Conservation (phyloP, 768 basidiomycete species). For the Cystofilobasidium bisporidii region DNA sequence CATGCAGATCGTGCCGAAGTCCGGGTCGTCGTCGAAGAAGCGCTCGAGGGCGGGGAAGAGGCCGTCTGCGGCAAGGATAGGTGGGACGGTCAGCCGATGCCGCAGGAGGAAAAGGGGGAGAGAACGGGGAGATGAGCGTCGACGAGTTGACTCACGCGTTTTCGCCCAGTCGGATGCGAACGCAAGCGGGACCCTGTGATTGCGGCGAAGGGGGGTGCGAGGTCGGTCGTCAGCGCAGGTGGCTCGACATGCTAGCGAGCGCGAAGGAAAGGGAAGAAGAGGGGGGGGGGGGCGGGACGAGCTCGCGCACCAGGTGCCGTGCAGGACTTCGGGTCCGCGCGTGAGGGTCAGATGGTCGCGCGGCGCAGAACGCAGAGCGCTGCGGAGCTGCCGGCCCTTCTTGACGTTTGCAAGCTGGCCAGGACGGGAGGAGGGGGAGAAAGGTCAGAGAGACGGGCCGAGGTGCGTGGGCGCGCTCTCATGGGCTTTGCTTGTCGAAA, state of each 20-base stretch:
- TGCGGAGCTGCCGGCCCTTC: background rate
- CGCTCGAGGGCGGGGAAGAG: background rate
- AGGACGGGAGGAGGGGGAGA: background rate
- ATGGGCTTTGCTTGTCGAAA: background rate
- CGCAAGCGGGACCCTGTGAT: background rate
- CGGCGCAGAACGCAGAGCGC: background rate
- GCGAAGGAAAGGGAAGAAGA: background rate
- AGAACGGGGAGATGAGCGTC: too few species aligned
- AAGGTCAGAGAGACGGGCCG: background rate
- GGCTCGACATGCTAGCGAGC: too few species aligned
- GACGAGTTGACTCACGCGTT: background rate
- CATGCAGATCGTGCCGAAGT: conserved; percentile 2
- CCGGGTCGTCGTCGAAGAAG: background rate
- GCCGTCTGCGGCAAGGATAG: background rate
- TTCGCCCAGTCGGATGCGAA: background rate
- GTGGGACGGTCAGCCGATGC: background rate
- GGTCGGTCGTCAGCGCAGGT: too few species aligned
- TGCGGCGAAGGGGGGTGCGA: too few species aligned
- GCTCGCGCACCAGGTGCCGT: background rate
- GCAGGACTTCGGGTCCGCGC: background rate
- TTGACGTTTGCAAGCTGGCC: background rate
- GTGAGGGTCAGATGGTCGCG: background rate
- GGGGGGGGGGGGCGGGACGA: too few species aligned
- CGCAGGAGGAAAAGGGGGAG: background rate
- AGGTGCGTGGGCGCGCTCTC: too few species aligned